A percentile compares a stretch with the other conserved stretches of the same genome.
Evolutionary conservation across 1,139 yeast genomes (phyloP).

Genomic region (Hyphopichia burtonii): DNA sequence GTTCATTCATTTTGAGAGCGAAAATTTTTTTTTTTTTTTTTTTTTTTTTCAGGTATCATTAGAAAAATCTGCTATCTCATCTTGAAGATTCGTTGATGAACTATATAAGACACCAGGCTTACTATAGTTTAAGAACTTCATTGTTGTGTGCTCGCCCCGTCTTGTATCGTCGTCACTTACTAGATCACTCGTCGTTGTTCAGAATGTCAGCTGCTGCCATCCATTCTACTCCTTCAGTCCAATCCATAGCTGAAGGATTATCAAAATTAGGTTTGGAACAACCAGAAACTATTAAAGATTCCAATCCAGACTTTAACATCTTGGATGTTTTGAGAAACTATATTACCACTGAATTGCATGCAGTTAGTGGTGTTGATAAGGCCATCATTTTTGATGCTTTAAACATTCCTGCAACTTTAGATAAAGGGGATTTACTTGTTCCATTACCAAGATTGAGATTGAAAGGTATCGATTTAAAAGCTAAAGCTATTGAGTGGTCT

Average conservation of each 20-base stretch:
- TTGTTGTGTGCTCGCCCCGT: neutral
- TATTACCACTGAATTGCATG: conserved; percentile 74
- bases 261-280: conserved; percentile 35
- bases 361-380: conserved; percentile 70
- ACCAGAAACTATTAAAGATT: conserved; percentile 29
- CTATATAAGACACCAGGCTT: neutral
- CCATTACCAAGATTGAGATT: conserved; percentile 93
- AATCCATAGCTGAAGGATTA: conserved; percentile 36
- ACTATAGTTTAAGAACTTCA: neutral
- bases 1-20: too few species aligned
- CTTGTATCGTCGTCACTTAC: neutral
- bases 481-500: conserved; percentile 84
- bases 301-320: conserved; percentile 72
- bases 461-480: conserved; percentile 83
- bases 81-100: conserved; percentile 1
- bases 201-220: neutral
- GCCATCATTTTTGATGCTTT: conserved; percentile 76
- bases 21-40: conserved; percentile 5
- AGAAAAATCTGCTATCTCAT: conserved; percentile 1
- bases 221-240: conserved; percentile 11
- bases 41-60: neutral
- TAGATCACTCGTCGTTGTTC: too few species aligned
- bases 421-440: conserved; percentile 88
- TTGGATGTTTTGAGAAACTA: conserved; percentile 86
- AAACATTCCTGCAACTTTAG: conserved; percentile 83